Evolutionary conservation across 1,139 yeast species (phyloP).

Genomic region (Diutina catenulata): DNA sequence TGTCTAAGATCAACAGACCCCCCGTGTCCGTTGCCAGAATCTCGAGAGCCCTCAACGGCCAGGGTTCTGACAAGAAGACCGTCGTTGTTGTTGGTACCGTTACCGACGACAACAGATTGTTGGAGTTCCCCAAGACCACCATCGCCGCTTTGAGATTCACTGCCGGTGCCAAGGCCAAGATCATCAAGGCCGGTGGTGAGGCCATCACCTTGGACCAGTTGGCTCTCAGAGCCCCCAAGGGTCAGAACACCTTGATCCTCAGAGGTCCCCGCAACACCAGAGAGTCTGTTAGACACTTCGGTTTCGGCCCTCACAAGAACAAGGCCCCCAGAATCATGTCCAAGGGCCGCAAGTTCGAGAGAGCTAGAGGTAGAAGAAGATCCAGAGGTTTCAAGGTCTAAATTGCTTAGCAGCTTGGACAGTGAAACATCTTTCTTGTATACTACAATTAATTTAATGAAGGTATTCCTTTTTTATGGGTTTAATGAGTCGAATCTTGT

Average conservation of each 20-base stretch:
- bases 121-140: slow-evolving; percentile 91
- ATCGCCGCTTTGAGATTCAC: slow-evolving; percentile 99
- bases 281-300: slow-evolving; percentile 99
- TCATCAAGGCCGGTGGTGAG: slow-evolving; percentile 98
- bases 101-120: slow-evolving; percentile 93
- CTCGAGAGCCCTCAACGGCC: slow-evolving; percentile 68
- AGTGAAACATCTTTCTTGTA: too few relatives aligned
- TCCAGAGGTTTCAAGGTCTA: slow-evolving; percentile 99
- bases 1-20: slow-evolving; percentile 98
- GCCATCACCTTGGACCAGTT: slow-evolving; percentile 98
- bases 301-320: slow-evolving; percentile 99
- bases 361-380: slow-evolving; percentile 99
- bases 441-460: slow-evolving; percentile 4
- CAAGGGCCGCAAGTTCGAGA: slow-evolving; percentile 99
- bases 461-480: slow-evolving; percentile 3
- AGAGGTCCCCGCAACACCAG: slow-evolving; percentile 99
- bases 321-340: slow-evolving; percentile 98
- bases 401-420: slow-evolving; percentile 12
- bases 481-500: too few relatives aligned
- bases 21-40: slow-evolving; percentile 95
- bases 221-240: slow-evolving; percentile 98
- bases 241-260: slow-evolving; percentile 94
- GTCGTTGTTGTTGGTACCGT: slow-evolving; percentile 98
- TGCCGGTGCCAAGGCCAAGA: slow-evolving; percentile 97
- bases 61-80: slow-evolving; percentile 85